Evolutionary conservation across 148 eudicot species (phyloP).

Genomic region (Suaeda aralocaspica): DNA sequence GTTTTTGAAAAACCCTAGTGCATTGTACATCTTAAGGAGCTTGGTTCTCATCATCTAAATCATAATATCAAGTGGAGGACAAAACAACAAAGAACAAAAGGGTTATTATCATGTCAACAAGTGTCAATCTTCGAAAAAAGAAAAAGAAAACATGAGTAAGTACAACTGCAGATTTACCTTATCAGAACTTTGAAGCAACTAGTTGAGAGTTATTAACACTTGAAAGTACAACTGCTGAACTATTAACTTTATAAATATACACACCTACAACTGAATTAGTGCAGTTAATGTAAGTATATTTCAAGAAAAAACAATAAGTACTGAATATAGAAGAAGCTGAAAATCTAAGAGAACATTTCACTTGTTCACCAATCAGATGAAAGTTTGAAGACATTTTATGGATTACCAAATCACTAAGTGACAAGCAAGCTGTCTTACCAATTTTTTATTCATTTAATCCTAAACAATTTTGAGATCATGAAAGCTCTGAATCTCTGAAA

Average conservation of each 20-base stretch:
- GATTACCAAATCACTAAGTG: slow-evolving; percentile 7
- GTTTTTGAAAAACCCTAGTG: slow-evolving; percentile 29
- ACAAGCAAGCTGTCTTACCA: slow-evolving; percentile 4
- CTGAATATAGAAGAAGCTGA: neutral
- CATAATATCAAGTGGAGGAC: neutral
- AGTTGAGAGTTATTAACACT: slow-evolving; percentile 5
- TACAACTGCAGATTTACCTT: slow-evolving; percentile 14
- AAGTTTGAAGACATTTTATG: neutral
- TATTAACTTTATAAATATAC: slow-evolving; percentile 3
- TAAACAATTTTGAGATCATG: slow-evolving; percentile 11
- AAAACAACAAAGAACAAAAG: neutral
- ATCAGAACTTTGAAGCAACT: neutral
- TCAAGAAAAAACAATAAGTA: slow-evolving; percentile 3
- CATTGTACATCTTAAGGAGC: slow-evolving; percentile 26
- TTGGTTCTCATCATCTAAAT: slow-evolving; percentile 32
- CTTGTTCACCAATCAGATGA: slow-evolving; percentile 8
- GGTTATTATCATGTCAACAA: no score
- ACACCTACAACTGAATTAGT: slow-evolving; percentile 19
- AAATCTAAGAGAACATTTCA: slow-evolving; percentile 17
- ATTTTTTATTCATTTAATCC: neutral
- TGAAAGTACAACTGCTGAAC: slow-evolving; percentile 6
- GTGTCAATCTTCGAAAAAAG: neutral
- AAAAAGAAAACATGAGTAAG: neutral
- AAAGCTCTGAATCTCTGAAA: slow-evolving; percentile 8
- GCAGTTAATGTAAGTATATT: slow-evolving; percentile 10